phyloP scores from a whole-genome alignment of 1,284 basidiomycete species.

The Leccinum variabile region DNA sequence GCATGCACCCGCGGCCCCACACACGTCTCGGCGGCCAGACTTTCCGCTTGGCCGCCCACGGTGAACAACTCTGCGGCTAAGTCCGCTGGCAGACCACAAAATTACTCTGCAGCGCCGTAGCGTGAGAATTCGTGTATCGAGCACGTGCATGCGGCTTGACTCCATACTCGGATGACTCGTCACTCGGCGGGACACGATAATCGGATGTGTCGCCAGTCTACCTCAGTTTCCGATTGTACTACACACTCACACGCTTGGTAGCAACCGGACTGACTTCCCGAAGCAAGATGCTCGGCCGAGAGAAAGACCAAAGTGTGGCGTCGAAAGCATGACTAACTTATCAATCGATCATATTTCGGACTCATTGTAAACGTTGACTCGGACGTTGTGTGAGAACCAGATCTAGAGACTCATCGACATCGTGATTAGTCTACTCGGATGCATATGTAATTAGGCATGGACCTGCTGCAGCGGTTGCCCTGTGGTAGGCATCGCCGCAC shows the following conservation, averaged over 20 bases:
- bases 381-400: slow-evolving; percentile 1
- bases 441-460: slow-evolving; percentile 9
- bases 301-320: not conserved
- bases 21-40: no score
- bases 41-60: no score
- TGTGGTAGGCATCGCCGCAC: slow-evolving; percentile 1
- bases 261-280: not conserved
- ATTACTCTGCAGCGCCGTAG: no score
- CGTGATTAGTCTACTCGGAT: not conserved
- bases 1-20: no score
- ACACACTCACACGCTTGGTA: not conserved
- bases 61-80: not conserved
- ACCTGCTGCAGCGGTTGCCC: slow-evolving; percentile 2
- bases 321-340: not conserved
- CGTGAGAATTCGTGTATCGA: no score
- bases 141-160: no score
- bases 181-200: not conserved
- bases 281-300: not conserved
- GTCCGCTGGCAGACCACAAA: no score
- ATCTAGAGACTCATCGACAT: not conserved
- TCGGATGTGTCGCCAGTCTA: not conserved
- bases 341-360: not conserved
- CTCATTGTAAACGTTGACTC: not conserved
- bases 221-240: slow-evolving; percentile 10
- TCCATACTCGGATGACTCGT: no score